Conservation (phyloP, 1,139 yeast genomes). For the Pichia sp. region DNA sequence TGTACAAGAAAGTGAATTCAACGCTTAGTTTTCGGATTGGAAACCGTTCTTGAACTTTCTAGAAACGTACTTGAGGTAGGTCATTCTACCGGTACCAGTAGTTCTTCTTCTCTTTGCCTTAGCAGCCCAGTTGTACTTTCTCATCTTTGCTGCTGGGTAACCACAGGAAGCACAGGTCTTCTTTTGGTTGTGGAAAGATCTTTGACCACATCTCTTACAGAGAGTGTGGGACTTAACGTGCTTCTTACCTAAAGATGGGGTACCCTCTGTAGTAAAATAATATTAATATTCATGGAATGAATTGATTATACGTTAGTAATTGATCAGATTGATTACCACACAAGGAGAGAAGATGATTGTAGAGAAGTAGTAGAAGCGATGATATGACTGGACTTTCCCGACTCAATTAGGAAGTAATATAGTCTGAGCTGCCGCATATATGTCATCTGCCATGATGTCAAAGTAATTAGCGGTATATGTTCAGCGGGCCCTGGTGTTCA, state of each 20-base stretch:
- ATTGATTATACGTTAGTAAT: too few relatives aligned
- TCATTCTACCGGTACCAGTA: slow-evolving; percentile 99
- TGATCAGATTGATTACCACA: too few relatives aligned
- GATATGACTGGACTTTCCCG: too few relatives aligned
- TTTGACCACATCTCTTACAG: slow-evolving; percentile 99
- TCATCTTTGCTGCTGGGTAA: slow-evolving; percentile 99
- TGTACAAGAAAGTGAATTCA: too few relatives aligned
- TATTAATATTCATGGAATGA: too few relatives aligned
- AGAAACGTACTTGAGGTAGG: slow-evolving; percentile 93
- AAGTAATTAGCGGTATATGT: too few relatives aligned
- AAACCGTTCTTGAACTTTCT: slow-evolving; percentile 99
- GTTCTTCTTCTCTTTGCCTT: slow-evolving; percentile 99
- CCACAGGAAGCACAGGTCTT: slow-evolving; percentile 99
- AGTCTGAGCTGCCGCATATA: too few relatives aligned
- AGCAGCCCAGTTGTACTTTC: slow-evolving; percentile 98
- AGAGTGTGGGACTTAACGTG: slow-evolving; percentile 99
- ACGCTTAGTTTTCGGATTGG: slow-evolving; percentile 42
- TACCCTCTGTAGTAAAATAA: slow-evolving; percentile 66
- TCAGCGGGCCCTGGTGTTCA: too few relatives aligned
- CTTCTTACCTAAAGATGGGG: slow-evolving; percentile 99
- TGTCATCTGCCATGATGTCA: too few relatives aligned
- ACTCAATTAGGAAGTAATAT: too few relatives aligned
- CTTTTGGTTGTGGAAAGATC: slow-evolving; percentile 99
- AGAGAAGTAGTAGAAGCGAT: too few relatives aligned
- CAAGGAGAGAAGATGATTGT: too few relatives aligned